Evolutionary conservation across 305 asterid genomes (phyloP).

Genomic region (Ilex paraguariensis): DNA sequence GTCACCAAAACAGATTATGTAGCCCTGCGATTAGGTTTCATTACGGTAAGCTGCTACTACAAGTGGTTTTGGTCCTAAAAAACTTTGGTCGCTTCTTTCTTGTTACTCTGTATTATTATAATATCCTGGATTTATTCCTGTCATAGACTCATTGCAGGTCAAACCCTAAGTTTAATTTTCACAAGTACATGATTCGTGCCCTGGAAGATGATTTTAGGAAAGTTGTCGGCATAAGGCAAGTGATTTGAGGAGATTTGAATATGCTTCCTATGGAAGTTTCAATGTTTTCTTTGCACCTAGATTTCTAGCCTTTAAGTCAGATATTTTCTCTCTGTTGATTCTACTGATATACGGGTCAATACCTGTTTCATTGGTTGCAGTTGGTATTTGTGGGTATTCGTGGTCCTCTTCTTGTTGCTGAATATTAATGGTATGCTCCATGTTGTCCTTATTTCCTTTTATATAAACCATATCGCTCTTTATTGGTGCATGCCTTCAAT

Average conservation of each 20-base stretch:
- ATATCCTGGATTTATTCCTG: slow-evolving; percentile 16
- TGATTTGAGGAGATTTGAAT: slow-evolving; percentile 12
- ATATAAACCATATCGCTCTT: too few relatives aligned
- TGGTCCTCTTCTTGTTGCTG: slow-evolving; percentile 71
- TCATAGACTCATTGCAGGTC: slow-evolving; percentile 80
- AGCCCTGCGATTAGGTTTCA: slow-evolving; percentile 90
- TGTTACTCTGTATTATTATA: too few relatives aligned
- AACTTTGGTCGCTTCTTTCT: slow-evolving; percentile 4
- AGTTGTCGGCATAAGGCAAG: slow-evolving; percentile 93
- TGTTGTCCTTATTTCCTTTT: not conserved
- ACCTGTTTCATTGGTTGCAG: slow-evolving; percentile 47
- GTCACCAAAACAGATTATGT: slow-evolving; percentile 87
- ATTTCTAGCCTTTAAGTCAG: too few relatives aligned
- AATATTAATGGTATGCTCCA: slow-evolving; percentile 67
- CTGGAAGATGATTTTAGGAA: slow-evolving; percentile 78
- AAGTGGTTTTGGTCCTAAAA: not conserved
- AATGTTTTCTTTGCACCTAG: not conserved
- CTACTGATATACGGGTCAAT: slow-evolving; percentile 13
- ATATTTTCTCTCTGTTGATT: not conserved
- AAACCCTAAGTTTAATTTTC: slow-evolving; percentile 88
- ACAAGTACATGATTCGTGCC: slow-evolving; percentile 95
- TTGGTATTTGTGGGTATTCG: slow-evolving; percentile 96
- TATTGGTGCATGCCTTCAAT: too few relatives aligned
- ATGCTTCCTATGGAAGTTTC: slow-evolving; percentile 5
- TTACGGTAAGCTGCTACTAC: slow-evolving; percentile 45